These are phyloP conservation scores for Dothideomycetes sp. DNA, from an alignment of 2,329 filamentous ascomycete genomes.

Conservation along the genomic window DNA sequence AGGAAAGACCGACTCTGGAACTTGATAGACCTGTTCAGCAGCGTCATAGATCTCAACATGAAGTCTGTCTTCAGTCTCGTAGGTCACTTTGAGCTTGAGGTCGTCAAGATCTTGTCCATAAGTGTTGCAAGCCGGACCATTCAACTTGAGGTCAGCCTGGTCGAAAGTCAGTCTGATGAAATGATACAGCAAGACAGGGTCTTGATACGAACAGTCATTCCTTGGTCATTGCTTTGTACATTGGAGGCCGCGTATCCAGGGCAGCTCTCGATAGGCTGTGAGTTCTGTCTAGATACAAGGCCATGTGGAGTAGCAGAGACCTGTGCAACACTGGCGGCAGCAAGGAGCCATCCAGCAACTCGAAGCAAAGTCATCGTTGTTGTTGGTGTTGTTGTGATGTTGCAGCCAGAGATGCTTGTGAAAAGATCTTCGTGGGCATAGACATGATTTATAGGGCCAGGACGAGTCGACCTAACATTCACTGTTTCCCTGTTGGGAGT, in stretches of 20 bases:
- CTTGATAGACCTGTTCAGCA: conserved; percentile 61
- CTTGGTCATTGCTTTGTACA: conserved; percentile 39
- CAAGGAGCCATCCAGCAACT: conserved; percentile 1
- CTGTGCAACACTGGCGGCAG: conserved; percentile 6
- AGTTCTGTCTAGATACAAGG: conserved; percentile 11
- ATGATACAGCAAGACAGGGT: too few species aligned
- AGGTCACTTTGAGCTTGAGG: conserved; percentile 51
- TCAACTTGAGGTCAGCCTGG: conserved; percentile 53
- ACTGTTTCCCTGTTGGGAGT: too few species aligned
- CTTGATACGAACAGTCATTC: conserved; percentile 44
- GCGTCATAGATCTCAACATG: conserved; percentile 67
- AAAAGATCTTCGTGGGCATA: too few species aligned
- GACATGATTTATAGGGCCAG: too few species aligned
- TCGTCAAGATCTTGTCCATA: conserved; percentile 50
- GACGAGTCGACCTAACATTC: too few species aligned
- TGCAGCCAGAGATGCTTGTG: too few species aligned
- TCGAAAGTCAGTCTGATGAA: conserved; percentile 13
- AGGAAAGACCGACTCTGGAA: conserved; percentile 59
- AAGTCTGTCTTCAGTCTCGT: conserved; percentile 53
- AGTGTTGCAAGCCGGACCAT: conserved; percentile 54
- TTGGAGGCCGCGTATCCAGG: conserved; percentile 61
- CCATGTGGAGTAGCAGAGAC: conserved; percentile 3
- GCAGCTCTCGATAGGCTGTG: conserved; percentile 33
- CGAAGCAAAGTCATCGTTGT: conserved; percentile 2
- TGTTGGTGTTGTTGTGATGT: neutral